A percentile compares a stretch with the other conserved stretches of the same genome.
phyloP scores from a whole-genome alignment of 2,329 filamentous ascomycete species.

The Colletotrichum aenigma region DNA sequence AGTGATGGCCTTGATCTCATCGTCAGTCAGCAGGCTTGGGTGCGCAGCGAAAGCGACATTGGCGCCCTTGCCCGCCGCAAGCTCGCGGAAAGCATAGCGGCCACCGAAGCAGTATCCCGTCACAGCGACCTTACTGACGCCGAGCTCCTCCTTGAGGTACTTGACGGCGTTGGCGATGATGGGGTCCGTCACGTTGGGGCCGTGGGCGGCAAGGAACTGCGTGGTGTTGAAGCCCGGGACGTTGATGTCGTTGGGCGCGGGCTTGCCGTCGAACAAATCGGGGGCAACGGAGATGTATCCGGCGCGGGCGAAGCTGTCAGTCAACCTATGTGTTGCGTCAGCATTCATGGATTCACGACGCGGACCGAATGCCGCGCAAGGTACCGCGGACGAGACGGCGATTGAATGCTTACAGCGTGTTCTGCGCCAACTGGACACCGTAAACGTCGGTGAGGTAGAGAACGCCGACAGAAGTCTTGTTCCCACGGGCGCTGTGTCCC shows the following conservation, averaged over 20 bases:
- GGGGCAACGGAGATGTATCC: conserved; percentile 70
- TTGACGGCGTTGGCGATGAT: conserved; percentile 50
- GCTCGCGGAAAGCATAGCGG: conserved; percentile 58
- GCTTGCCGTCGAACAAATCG: conserved; percentile 67
- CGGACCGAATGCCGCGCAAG: not conserved
- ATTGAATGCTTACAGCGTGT: conserved; percentile 19
- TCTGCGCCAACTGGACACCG: conserved; percentile 34
- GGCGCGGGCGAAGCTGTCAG: conserved; percentile 69
- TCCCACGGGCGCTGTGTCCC: not conserved
- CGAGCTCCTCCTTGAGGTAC: conserved; percentile 50
- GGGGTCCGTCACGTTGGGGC: conserved; percentile 44
- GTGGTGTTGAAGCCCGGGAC: conserved; percentile 43
- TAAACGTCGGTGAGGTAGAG: conserved; percentile 37
- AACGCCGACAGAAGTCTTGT: not conserved
- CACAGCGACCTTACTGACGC: conserved; percentile 57
- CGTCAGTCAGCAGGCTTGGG: conserved; percentile 63
- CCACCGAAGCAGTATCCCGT: conserved; percentile 72
- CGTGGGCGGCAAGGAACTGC: conserved; percentile 44
- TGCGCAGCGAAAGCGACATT: conserved; percentile 69
- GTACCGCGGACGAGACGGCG: accelerated
- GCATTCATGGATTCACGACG: not conserved
- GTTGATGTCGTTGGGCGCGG: conserved; percentile 46
- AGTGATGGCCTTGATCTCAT: conserved; percentile 61
- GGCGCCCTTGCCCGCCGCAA: conserved; percentile 54
- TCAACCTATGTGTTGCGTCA: conserved; percentile 39